phyloP scores from a whole-genome alignment of 2,329 filamentous ascomycete genomes.

The Blastomyces silverae region DNA sequence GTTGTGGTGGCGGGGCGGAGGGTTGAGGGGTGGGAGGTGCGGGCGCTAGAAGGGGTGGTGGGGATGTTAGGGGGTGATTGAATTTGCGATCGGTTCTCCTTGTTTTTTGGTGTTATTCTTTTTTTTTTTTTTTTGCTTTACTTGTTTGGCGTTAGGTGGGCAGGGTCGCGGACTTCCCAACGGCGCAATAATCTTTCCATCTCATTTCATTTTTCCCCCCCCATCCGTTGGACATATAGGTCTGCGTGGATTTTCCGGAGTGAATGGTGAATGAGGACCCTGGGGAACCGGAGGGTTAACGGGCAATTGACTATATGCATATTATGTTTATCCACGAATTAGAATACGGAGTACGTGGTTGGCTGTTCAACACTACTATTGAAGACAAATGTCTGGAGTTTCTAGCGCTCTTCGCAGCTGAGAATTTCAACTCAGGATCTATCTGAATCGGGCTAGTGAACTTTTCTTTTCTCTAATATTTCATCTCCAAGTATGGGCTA shows the following conservation, averaged over 20 bases:
- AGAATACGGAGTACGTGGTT: background rate
- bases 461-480: background rate
- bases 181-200: too few species aligned
- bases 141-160: background rate
- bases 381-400: background rate
- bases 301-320: background rate
- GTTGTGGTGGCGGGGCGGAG: conserved; percentile 36
- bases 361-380: background rate
- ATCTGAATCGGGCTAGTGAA: background rate
- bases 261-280: background rate
- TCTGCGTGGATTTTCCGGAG: background rate
- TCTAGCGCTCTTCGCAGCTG: background rate
- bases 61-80: conserved; percentile 26
- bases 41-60: conserved; percentile 38
- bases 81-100: background rate
- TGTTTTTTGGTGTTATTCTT: background rate
- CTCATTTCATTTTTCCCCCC: too few species aligned
- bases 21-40: conserved; percentile 36
- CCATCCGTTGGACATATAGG: background rate
- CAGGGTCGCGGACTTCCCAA: background rate
- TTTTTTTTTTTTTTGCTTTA: background rate
- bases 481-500: too few species aligned
- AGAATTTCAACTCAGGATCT: background rate
- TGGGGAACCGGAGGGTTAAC: background rate
- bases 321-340: background rate